A percentile compares a stretch with the other conserved stretches of the same genome.
Evolutionary conservation across 1,139 yeast genomes (phyloP).

Genomic region (Taphrina betulina): DNA sequence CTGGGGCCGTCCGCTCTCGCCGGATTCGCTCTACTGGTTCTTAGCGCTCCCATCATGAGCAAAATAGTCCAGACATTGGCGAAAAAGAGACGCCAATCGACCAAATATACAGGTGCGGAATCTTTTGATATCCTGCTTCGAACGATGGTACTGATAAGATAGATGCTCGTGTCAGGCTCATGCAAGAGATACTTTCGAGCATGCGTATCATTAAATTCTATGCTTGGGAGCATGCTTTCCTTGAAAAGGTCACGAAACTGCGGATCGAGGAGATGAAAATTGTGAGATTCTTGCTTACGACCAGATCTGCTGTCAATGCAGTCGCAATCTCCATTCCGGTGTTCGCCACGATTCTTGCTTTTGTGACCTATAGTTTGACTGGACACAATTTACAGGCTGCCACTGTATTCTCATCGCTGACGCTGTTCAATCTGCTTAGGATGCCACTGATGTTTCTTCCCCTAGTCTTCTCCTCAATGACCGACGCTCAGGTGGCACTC

Average conservation of each 20-base stretch:
- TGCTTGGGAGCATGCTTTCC: constrained; percentile 70
- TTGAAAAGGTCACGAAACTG: constrained; percentile 50
- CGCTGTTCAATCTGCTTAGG: constrained; percentile 68
- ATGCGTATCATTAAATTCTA: constrained; percentile 69
- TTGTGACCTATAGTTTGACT: constrained; percentile 63
- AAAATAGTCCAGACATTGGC: constrained; percentile 48
- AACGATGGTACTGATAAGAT: too few relatives aligned
- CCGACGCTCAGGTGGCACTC: constrained; percentile 68
- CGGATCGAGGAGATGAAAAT: constrained; percentile 51
- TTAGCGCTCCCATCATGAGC: constrained; percentile 43
- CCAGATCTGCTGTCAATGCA: constrained; percentile 62
- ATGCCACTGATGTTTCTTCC: constrained; percentile 72
- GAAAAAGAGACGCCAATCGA: constrained; percentile 50
- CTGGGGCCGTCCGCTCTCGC: constrained; percentile 72
- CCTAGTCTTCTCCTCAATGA: constrained; percentile 56
- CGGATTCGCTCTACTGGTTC: constrained; percentile 55
- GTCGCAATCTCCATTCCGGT: constrained; percentile 61
- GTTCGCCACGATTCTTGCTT: constrained; percentile 69
- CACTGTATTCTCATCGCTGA: constrained; percentile 72
- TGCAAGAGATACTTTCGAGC: constrained; percentile 64
- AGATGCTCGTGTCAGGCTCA: constrained; percentile 59
- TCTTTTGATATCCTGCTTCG: too few relatives aligned
- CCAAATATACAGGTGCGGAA: constrained; percentile 41
- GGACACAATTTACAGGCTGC: constrained; percentile 60
- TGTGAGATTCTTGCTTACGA: constrained; percentile 48